Conservation (phyloP, 2,329 filamentous ascomycete species). For the Fusarium haematococcum region DNA sequence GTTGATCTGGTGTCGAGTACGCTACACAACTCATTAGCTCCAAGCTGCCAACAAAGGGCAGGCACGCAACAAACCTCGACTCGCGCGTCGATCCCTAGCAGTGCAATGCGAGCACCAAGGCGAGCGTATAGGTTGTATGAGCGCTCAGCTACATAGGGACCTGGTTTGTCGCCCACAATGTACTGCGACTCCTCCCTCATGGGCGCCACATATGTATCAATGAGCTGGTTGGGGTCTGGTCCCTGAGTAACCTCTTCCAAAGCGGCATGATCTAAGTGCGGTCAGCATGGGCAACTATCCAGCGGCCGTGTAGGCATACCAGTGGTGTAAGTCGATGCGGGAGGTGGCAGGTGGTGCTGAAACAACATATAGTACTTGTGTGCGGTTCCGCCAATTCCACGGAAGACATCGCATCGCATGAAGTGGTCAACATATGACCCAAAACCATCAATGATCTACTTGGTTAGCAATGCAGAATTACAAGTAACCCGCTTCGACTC, state of each 20-base stretch:
- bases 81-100: constrained; percentile 90
- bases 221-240: constrained; percentile 77
- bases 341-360: constrained; percentile 91
- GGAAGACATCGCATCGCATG: constrained; percentile 92
- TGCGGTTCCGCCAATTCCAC: constrained; percentile 88
- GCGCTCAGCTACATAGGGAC: constrained; percentile 89
- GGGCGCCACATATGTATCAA: constrained; percentile 77
- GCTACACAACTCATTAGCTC: constrained; percentile 65
- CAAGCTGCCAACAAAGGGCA: not conserved
- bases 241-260: constrained; percentile 57
- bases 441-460: constrained; percentile 86
- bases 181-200: constrained; percentile 74
- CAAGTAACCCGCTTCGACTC: constrained; percentile 49
- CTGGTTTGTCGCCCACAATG: constrained; percentile 81
- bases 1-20: constrained; percentile 93
- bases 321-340: constrained; percentile 82
- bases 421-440: constrained; percentile 95
- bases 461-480: constrained; percentile 52
- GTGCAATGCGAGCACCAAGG: constrained; percentile 84
- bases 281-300: constrained; percentile 20
- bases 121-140: constrained; percentile 90
- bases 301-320: constrained; percentile 26
- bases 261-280: constrained; percentile 36
- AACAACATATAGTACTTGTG: constrained; percentile 99
- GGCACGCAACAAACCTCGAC: constrained; percentile 73